These are phyloP conservation scores for Annulohypoxylon maeteangense DNA, from an alignment of 495 filamentous ascomycete genomes.

Conservation along the genomic window DNA sequence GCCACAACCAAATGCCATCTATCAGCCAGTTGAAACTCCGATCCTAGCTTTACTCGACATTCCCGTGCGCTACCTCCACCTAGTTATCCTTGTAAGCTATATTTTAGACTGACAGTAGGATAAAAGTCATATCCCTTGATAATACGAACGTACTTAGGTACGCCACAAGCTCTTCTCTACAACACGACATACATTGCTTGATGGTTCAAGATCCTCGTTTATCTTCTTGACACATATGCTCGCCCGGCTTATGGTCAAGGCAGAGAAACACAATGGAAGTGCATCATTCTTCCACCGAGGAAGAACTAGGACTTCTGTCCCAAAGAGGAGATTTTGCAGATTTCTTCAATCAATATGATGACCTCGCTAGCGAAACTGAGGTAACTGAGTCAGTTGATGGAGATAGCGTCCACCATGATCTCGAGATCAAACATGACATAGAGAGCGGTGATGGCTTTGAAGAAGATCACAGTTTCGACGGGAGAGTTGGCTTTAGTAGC, in stretches of 20 bases:
- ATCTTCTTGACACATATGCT: neutral
- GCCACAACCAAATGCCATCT: neutral
- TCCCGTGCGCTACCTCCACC: neutral
- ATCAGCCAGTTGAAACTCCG: neutral
- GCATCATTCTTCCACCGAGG: neutral
- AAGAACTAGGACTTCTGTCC: neutral
- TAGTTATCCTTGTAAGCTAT: too few relatives aligned
- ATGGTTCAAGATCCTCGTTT: neutral
- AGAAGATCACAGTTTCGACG: too few relatives aligned
- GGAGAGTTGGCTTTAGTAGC: too few relatives aligned
- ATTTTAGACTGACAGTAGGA: too few relatives aligned
- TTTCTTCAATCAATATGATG: neutral
- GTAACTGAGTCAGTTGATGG: neutral
- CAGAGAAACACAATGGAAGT: constrained; percentile 1
- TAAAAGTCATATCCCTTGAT: neutral
- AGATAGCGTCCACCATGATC: neutral
- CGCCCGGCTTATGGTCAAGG: neutral
- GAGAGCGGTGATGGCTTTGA: neutral
- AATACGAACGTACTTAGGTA: neutral
- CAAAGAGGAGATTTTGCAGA: neutral
- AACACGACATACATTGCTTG: neutral
- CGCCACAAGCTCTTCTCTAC: neutral
- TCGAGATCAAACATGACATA: neutral
- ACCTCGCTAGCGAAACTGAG: neutral
- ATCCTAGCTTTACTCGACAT: too few relatives aligned